Conservation (phyloP, 495 filamentous ascomycete genomes). For the Penicillium taxi region DNA sequence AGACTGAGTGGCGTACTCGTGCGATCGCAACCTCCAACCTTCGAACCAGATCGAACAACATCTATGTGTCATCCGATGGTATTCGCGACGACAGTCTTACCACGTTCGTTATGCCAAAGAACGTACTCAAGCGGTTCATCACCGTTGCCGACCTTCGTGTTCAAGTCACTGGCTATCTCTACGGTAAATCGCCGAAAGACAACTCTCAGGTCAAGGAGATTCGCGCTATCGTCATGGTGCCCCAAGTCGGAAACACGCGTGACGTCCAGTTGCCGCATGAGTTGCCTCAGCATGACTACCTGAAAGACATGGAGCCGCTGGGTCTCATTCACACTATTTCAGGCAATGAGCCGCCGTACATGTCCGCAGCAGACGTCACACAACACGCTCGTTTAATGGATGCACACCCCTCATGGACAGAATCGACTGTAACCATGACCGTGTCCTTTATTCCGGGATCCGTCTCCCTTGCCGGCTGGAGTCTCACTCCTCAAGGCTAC, state of each 20-base stretch:
- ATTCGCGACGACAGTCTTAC: conserved; percentile 77
- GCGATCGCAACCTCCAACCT: conserved; percentile 96
- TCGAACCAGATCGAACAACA: conserved; percentile 91
- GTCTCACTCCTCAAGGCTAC: conserved; percentile 82
- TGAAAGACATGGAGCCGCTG: conserved; percentile 80
- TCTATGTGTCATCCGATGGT: conserved; percentile 94
- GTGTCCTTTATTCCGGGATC: conserved; percentile 98
- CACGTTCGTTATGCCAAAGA: conserved; percentile 99
- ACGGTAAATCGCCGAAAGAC: conserved; percentile 85
- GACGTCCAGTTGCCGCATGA: conserved; percentile 89
- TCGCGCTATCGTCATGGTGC: conserved; percentile 91
- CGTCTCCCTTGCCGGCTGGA: conserved; percentile 89
- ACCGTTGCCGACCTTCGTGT: conserved; percentile 94
- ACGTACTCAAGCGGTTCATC: conserved; percentile 97
- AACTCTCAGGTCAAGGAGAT: conserved; percentile 97
- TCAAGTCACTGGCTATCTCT: conserved; percentile 92
- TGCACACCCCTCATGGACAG: conserved; percentile 76
- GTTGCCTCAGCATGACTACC: conserved; percentile 86
- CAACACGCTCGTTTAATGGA: conserved; percentile 86
- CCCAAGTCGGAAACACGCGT: conserved; percentile 89
- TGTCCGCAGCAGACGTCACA: conserved; percentile 91
- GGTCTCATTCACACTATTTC: conserved; percentile 94
- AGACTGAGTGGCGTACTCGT: conserved; percentile 97
- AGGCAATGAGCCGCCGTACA: conserved; percentile 90
- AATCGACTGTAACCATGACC: conserved; percentile 92